Evolutionary conservation across 441 rosid genomes (phyloP).

Genomic region (Mallotus japonicus): DNA sequence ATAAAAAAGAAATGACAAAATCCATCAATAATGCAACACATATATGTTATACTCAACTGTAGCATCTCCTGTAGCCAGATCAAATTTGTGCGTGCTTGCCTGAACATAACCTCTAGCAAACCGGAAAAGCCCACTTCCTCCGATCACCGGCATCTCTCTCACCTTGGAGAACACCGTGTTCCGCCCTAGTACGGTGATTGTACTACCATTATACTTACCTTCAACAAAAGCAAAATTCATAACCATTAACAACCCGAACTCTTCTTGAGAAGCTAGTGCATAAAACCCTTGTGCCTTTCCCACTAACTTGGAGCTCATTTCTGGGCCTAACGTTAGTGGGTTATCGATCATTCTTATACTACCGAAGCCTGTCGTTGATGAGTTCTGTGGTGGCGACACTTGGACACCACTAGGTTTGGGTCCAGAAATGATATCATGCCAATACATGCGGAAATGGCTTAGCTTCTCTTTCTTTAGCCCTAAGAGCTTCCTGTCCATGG

Average conservation of each 20-base stretch:
- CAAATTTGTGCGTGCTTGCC: conserved; percentile 39
- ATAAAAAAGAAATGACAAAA: background rate
- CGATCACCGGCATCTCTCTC: conserved; percentile 72
- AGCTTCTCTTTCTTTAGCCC: conserved; percentile 50
- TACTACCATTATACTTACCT: conserved; percentile 64
- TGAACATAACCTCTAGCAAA: conserved; percentile 62
- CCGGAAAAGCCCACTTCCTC: conserved; percentile 70
- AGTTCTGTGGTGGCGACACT: conserved; percentile 23
- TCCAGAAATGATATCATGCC: conserved; percentile 38
- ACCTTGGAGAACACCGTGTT: conserved; percentile 40
- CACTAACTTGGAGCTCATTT: conserved; percentile 43
- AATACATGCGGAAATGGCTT: conserved; percentile 35
- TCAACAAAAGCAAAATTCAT: conserved; percentile 56
- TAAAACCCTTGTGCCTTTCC: conserved; percentile 65
- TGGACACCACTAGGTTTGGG: conserved; percentile 23
- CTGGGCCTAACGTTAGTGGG: conserved; percentile 47
- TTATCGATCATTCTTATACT: conserved; percentile 48
- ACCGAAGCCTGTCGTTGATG: conserved; percentile 28
- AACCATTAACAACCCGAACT: conserved; percentile 50
- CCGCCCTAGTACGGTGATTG: conserved; percentile 55
- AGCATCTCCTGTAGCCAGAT: conserved; percentile 44
- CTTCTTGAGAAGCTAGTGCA: conserved; percentile 36
- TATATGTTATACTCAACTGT: conserved; percentile 48
- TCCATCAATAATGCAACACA: conserved; percentile 55
- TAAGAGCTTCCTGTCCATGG: conserved; percentile 34